phyloP scores from a whole-genome alignment of 768 basidiomycete species.

The Lentinula guzmanii region DNA sequence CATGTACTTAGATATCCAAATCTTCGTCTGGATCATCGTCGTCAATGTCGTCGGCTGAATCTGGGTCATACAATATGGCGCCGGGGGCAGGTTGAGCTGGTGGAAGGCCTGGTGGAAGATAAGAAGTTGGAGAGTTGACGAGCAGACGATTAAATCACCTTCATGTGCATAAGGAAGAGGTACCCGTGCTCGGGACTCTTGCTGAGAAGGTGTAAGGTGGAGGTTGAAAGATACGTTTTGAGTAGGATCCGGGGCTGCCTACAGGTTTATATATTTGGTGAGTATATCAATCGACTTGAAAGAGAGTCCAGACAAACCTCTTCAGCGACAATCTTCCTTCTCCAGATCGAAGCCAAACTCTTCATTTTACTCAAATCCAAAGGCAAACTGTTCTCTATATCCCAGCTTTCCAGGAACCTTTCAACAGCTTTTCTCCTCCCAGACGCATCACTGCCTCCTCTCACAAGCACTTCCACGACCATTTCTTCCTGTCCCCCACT shows the following conservation, averaged over 20 bases:
- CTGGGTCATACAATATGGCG: slow-evolving; percentile 84
- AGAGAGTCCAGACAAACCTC: slow-evolving; percentile 16
- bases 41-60: slow-evolving; percentile 91
- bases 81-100: slow-evolving; percentile 17
- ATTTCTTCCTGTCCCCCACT: slow-evolving; percentile 40
- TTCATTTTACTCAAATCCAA: slow-evolving; percentile 48
- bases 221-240: slow-evolving; percentile 85
- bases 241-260: slow-evolving; percentile 51
- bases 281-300: neutral
- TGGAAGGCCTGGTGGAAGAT: neutral
- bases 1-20: slow-evolving; percentile 63
- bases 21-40: slow-evolving; percentile 97
- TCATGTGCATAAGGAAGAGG: slow-evolving; percentile 89
- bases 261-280: slow-evolving; percentile 1
- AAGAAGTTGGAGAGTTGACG: neutral
- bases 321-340: slow-evolving; percentile 26
- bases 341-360: slow-evolving; percentile 43
- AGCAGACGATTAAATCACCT: slow-evolving; percentile 37
- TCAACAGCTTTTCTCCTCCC: slow-evolving; percentile 51
- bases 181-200: slow-evolving; percentile 71
- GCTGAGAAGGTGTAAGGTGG: slow-evolving; percentile 75
- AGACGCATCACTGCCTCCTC: slow-evolving; percentile 31
- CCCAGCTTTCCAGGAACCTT: slow-evolving; percentile 64
- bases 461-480: slow-evolving; percentile 56
- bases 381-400: slow-evolving; percentile 22